These are phyloP conservation scores for Astragalus glycyphyllos DNA, from an alignment of 306 rosid species.

Conservation along the genomic window DNA sequence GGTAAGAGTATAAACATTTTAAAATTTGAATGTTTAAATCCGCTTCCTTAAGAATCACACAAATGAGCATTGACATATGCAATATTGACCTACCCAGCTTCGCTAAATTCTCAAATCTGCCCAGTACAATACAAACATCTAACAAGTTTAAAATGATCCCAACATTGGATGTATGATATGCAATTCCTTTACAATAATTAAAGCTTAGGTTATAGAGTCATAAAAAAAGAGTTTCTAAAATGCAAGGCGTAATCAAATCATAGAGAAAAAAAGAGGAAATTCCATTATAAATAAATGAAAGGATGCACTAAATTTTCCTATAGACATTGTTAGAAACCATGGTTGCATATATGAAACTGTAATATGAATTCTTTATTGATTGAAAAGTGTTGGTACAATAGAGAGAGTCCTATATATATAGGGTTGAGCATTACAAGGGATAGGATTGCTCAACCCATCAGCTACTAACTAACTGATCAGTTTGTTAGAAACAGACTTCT, in stretches of 20 bases:
- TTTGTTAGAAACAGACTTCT: too few relatives aligned
- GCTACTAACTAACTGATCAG: too few relatives aligned
- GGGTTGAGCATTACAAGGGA: too few relatives aligned
- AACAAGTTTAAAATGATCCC: background rate
- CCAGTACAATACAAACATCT: slow-evolving; percentile 3
- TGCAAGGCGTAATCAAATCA: slow-evolving; percentile 6
- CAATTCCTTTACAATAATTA: slow-evolving; percentile 27
- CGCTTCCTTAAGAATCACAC: slow-evolving; percentile 9
- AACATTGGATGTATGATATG: background rate
- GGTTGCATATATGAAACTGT: too few relatives aligned
- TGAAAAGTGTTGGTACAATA: too few relatives aligned
- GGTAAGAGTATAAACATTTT: background rate
- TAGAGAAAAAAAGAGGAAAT: background rate
- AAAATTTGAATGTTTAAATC: slow-evolving; percentile 5
- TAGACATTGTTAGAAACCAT: too few relatives aligned
- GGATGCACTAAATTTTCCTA: too few relatives aligned
- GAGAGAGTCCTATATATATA: too few relatives aligned
- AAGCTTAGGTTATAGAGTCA: slow-evolving; percentile 15
- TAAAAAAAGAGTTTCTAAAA: slow-evolving; percentile 1
- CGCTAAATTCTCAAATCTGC: background rate
- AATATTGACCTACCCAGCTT: slow-evolving; percentile 25
- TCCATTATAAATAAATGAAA: too few relatives aligned
- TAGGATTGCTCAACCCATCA: too few relatives aligned
- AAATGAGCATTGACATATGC: slow-evolving; percentile 9
- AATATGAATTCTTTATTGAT: too few relatives aligned